Evolutionary conservation across 139 green algal species (phyloP), one percentile per base, ranked within the genome.

Genomic region (Tetraselmis chui): DNA sequence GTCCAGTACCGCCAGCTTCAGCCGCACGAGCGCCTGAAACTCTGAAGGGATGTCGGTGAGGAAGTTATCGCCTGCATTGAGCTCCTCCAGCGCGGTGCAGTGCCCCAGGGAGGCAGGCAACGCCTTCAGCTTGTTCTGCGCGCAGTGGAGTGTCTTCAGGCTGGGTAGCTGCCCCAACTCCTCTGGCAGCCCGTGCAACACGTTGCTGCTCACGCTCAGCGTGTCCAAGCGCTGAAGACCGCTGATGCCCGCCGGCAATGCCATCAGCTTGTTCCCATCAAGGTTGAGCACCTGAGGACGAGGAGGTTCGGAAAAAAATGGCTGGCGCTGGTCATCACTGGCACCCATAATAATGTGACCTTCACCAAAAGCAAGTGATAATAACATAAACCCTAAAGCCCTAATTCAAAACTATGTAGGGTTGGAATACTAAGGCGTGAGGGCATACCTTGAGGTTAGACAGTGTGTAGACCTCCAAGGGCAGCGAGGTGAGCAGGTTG

Each of bases 1-100:
- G 77, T 95, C 90, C 1, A 90, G 59, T 25, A 86, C 74, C 45
- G 92, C 79, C 2, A 84, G 76, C 75, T 92, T 89, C 28, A 96
- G 84, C 5, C 84, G 82, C 79, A 85, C 80, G 25, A 96, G 85
- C 0, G 23, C 29, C 2, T 84, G 80, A 23, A 94, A 74, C 26
- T 82, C 32, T 0, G 84, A 59, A 2, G 91, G 91, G 5, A 93
- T 30, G 0, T 59, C 45, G 81, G 81, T 85, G 78, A 81, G 59
- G 22, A n/a, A 77, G 32, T 87, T 89, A 1, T 74, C 29, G 22
- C 27, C 80, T 1, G 88, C 80, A 30, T 87, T 78, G 45, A 93
- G 83, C 28, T 86, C 81, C 58, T 83, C 80, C 74, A 93, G 86
- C 45, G 59, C 26, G 2, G 28, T 28, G 28, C 89, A 59, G 24